Evolutionary conservation across 441 rosid species (phyloP).

Genomic region (Euphorbia schlechtendalii): DNA sequence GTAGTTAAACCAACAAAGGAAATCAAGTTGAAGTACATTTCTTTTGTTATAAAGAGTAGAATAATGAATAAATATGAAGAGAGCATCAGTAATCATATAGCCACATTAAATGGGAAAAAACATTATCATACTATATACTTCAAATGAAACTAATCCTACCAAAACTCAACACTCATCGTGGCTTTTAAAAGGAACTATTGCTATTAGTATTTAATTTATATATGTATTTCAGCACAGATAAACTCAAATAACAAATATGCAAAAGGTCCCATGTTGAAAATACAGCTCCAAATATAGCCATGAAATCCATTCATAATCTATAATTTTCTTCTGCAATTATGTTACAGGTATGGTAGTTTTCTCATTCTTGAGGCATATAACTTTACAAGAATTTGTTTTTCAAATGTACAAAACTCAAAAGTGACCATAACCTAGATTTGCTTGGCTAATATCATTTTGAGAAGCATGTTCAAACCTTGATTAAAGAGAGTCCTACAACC

Average conservation of each 20-base stretch:
- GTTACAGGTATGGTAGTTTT: neutral
- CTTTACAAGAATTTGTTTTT: neutral
- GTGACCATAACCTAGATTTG: no score
- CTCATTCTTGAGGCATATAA: neutral
- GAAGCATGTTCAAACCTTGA: no score
- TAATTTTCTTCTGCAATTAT: no score
- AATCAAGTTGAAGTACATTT: neutral
- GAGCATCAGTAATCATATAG: neutral
- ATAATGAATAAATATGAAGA: slow-evolving; percentile 3
- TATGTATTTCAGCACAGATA: no score
- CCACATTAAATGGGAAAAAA: neutral
- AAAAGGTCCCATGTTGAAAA: neutral
- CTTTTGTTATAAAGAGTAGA: neutral
- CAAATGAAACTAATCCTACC: neutral
- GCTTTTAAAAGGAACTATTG: neutral
- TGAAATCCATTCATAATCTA: no score
- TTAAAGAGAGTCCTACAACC: no score
- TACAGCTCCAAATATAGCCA: no score
- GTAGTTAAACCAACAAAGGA: neutral
- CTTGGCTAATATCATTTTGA: no score
- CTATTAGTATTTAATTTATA: no score
- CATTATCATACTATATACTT: neutral
- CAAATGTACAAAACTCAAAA: neutral
- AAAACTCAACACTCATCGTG: neutral
- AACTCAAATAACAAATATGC: no score